phyloP scores from a whole-genome alignment of 805 yeast species.

The Maudiozyma pseudohumilis region DNA sequence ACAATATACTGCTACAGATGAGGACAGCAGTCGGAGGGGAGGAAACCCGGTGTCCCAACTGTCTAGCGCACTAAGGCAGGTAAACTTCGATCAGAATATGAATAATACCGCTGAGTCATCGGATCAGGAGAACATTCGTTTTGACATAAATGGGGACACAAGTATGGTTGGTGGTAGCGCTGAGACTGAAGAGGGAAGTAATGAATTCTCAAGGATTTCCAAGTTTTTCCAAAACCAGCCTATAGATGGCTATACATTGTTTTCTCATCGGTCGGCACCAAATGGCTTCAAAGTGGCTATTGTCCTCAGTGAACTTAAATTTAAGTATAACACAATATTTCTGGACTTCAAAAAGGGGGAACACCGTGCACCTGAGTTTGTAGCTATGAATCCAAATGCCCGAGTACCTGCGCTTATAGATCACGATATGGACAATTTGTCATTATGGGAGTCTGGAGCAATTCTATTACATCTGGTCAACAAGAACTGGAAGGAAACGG shows the following conservation, averaged over 20 bases:
- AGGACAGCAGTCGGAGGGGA: too few relatives aligned
- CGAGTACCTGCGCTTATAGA: conserved; percentile 91
- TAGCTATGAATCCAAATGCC: conserved; percentile 90
- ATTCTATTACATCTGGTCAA: conserved; percentile 75
- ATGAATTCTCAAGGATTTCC: conserved; percentile 47
- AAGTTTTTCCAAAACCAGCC: conserved; percentile 71
- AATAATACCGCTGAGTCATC: conserved; percentile 18
- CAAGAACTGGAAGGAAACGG: conserved; percentile 48
- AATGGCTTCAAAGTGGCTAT: conserved; percentile 95
- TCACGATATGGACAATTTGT: conserved; percentile 67
- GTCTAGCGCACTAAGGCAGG: conserved; percentile 29
- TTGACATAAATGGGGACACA: conserved; percentile 9
- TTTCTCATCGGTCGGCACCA: conserved; percentile 82
- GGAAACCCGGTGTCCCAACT: conserved; percentile 24
- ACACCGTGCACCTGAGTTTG: conserved; percentile 88
- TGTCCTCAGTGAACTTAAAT: conserved; percentile 70
- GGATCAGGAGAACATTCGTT: conserved; percentile 23
- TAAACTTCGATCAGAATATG: too few relatives aligned
- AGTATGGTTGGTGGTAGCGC: conserved; percentile 13
- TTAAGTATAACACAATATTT: conserved; percentile 70
- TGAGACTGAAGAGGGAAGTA: conserved; percentile 2
- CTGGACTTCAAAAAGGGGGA: conserved; percentile 83
- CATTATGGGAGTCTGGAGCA: conserved; percentile 94
- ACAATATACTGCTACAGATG: too few relatives aligned
- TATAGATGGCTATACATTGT: conserved; percentile 71